Percentiles rank a stretch among this genome's conserved stretches.
Conservation (phyloP, 1,139 yeast species). For the Kurtzmaniella natalensis region DNA sequence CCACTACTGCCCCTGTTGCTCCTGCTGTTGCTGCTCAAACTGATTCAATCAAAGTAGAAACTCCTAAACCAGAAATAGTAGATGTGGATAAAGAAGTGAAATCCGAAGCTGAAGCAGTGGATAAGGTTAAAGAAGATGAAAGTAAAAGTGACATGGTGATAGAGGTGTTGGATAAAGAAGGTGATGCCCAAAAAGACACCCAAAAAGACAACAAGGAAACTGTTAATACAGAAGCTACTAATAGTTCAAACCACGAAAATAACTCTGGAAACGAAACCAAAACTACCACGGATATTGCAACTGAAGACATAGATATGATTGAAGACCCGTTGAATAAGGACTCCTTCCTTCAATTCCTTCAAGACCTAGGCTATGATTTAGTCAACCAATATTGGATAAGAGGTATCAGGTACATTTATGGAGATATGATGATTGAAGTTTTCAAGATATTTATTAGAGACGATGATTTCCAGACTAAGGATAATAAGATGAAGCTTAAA, state of each 20-base stretch:
- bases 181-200: too few species aligned
- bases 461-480: conserved; percentile 22
- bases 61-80: not conserved
- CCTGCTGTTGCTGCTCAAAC: too few species aligned
- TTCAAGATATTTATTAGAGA: conserved; percentile 47
- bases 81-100: conserved; percentile 4
- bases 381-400: conserved; percentile 63
- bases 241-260: not conserved
- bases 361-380: conserved; percentile 67
- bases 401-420: conserved; percentile 63
- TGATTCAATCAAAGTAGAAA: too few species aligned
- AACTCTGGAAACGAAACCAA: not conserved
- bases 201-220: too few species aligned
- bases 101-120: conserved; percentile 3
- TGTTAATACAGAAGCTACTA: not conserved
- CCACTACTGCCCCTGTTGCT: too few species aligned
- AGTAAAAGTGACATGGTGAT: conserved; percentile 18
- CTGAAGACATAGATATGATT: conserved; percentile 2
- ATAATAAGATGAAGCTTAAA: conserved; percentile 30
- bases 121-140: conserved; percentile 3
- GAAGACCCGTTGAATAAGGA: conserved; percentile 15
- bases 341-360: conserved; percentile 47
- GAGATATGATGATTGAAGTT: conserved; percentile 58
- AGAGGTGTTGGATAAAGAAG: too few species aligned
- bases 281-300: not conserved